Base-by-base conservation (phyloP, 352 stramenopile genomes). In the Phytophthora meadii region DNA sequence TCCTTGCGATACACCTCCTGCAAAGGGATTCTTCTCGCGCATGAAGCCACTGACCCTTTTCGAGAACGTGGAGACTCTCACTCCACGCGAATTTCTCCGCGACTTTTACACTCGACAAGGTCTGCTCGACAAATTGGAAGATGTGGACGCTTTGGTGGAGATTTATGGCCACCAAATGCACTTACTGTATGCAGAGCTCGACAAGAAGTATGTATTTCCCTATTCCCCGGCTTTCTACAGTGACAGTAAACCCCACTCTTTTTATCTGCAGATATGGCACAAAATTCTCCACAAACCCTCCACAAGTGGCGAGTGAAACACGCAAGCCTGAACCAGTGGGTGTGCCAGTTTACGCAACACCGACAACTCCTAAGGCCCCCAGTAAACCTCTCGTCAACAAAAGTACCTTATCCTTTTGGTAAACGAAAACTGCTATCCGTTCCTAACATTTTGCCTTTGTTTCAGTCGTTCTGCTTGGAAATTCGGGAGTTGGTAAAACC, bases 401-500 rank as follows among this genome's bases (percentile, higher is more conserved):
- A 61, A 89, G 84, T 93, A 70, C 24, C 75, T 60, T n/a, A 11
- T 34, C 8, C 8, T 30, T 8, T 30, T 30, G 27, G 27, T 30
- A 22, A 22, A 22, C 27, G 27, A 34, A 34, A 34, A 34, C 8
- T 34, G 8, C 2, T 34, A 8, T 34, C 50, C 34, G 4, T 30
- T 8, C 27, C 27, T 30, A 70, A 54, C 52, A 34, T 59, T 54
- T 28, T 22, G 3, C 49, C 19, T 56, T 1, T 0, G n/a, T n/a
- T 22, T 27, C 1, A 90, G 82, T 93, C 44, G 84, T 95, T 5
- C 72, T 97, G 44, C 72, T 97, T 7, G 89, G 89, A 14, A 95
- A 95, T 54, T 93, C 81, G 15, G 86, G 86, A 12, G 89, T 97
- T 0, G 89, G 87, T 22, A 97, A 97, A 68, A 95, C 84, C 15